phyloP scores from a whole-genome alignment of 441 rosid species.

The Biscutella laevigata region DNA sequence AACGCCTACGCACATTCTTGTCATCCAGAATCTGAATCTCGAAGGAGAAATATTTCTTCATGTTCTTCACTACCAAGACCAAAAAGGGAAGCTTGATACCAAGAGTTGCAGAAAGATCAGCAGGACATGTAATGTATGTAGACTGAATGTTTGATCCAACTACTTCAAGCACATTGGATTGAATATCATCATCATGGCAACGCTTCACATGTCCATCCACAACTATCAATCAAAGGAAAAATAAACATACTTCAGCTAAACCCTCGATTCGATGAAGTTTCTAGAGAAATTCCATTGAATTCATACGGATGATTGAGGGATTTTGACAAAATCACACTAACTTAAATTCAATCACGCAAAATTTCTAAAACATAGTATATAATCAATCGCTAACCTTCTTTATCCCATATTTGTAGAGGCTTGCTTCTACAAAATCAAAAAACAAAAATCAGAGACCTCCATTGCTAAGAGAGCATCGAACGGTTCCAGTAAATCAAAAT shows the following conservation, averaged over 20 bases:
- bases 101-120: conserved; percentile 78
- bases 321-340: neutral
- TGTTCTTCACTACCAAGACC: conserved; percentile 80
- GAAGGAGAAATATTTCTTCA: conserved; percentile 83
- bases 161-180: conserved; percentile 84
- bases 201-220: conserved; percentile 85
- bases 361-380: neutral
- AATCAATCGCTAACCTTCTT: conserved; percentile 54
- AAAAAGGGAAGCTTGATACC: conserved; percentile 92
- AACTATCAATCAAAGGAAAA: conserved; percentile 29
- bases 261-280: neutral
- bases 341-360: neutral
- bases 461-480: conserved; percentile 3
- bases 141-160: conserved; percentile 81
- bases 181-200: conserved; percentile 87
- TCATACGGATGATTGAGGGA: neutral
- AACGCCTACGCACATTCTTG: conserved; percentile 90
- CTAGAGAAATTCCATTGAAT: neutral
- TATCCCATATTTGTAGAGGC: conserved; percentile 96
- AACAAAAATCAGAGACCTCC: neutral
- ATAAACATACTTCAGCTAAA: neutral
- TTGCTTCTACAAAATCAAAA: conserved; percentile 75
- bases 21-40: conserved; percentile 94
- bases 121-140: conserved; percentile 85
- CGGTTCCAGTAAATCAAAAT: neutral